Base-by-base conservation (phyloP, 75 land plant species). In the Sequoia sempervirens region DNA sequence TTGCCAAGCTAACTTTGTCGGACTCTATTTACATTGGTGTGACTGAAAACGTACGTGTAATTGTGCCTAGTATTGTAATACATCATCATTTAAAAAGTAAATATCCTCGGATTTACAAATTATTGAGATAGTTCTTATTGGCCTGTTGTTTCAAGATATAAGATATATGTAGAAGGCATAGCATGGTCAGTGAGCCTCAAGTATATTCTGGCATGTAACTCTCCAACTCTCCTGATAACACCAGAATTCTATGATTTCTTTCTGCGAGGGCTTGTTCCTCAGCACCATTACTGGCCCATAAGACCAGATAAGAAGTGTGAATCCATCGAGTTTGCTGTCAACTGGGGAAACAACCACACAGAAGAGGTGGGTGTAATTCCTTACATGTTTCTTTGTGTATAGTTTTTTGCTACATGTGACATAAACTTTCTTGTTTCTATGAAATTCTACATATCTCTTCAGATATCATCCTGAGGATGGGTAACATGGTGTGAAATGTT, bases 101-200 rank as follows among this genome's bases (percentile, higher is more conserved):
- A 26, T 20, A 61, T 61, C n/a, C 5, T 61, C 26, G 66, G n/a
- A 61, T 23, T 5, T 6, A 61, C 66, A 61, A 5, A 26, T 23
- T 61, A 61, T 61, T 61, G n/a, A 61, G n/a, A 58, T 61, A 23
- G 26, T 61, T 61, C 26, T 23, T 61, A 26, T 61, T 61, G 66
- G 66, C 8, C 1, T 61, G 7, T 23, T 61, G 23, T 47, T 66
- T 4, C 54, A 28, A 86, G 87, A n/a, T 86, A 86, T 41, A 86
- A 86, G 53, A 74, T 86, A 40, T 86, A 86, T 58, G 80, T 83
- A 15, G 85, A 86, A 83, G 87, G 87, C 12, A 66, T 61, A 26
- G 87, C 86, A 6, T 94, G 96, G 96, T 94, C 96, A 17, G 96
- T 93, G 11, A 94, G 96, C 69, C 84, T 90, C 80, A 94, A 94